Conservation (phyloP, 495 filamentous ascomycete genomes). For the Darksidea phi region DNA sequence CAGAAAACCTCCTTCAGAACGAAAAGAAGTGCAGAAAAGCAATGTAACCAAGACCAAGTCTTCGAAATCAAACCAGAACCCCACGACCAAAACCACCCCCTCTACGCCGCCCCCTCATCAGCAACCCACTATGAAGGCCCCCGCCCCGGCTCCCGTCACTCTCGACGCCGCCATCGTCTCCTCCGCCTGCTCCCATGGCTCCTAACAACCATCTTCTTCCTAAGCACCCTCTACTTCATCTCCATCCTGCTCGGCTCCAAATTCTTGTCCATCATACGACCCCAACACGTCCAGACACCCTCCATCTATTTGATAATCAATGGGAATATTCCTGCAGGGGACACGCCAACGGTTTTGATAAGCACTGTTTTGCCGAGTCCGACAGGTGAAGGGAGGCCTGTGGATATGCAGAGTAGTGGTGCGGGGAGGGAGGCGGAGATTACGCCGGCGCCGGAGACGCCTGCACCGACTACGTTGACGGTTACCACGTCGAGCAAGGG, state of each 20-base stretch:
- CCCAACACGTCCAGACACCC: neutral
- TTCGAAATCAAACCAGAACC: constrained; percentile 6
- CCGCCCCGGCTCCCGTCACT: neutral
- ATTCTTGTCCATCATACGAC: constrained; percentile 1
- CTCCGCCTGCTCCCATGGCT: constrained; percentile 15
- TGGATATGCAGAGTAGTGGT: no score
- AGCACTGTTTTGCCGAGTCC: no score
- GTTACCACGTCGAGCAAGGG: no score
- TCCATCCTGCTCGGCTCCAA: constrained; percentile 3
- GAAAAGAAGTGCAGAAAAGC: neutral
- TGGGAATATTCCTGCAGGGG: neutral
- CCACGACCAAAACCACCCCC: constrained; percentile 23
- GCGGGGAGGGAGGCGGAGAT: no score
- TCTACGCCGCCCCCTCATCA: constrained; percentile 7
- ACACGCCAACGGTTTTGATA: neutral
- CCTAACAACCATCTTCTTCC: constrained; percentile 19
- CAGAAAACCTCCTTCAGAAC: no score
- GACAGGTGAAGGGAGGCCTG: no score
- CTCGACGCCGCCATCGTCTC: neutral
- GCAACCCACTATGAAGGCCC: neutral
- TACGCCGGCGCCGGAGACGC: no score
- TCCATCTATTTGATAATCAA: constrained; percentile 18
- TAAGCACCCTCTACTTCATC: constrained; percentile 16
- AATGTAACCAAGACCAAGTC: neutral
- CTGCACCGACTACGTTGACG: no score